A percentile compares a stretch with the other conserved stretches of the same genome.
These are phyloP conservation scores for Hyaloscypha bicolor DNA, from an alignment of 495 filamentous ascomycete genomes.

Conservation along the genomic window DNA sequence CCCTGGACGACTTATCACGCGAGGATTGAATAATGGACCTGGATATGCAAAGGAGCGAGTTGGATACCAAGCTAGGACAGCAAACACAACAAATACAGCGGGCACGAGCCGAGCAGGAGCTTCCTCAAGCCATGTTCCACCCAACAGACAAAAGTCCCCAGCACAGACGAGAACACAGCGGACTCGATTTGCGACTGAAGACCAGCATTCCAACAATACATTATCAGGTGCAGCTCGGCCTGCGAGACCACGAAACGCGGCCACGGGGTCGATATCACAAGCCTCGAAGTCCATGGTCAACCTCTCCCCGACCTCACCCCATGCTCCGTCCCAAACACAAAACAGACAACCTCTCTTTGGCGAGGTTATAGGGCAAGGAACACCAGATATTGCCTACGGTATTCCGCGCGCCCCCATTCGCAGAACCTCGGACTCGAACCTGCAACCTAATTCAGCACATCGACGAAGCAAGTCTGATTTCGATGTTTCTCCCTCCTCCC, in stretches of 20 bases:
- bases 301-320: constrained; percentile 37
- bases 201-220: constrained; percentile 47
- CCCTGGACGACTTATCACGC: constrained; percentile 13
- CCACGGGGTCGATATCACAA: constrained; percentile 37
- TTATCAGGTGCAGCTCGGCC: constrained; percentile 57
- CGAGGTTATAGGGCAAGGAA: constrained; percentile 48
- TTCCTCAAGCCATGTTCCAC: constrained; percentile 15
- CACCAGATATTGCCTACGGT: constrained; percentile 48
- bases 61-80: constrained; percentile 18
- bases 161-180: constrained; percentile 40
- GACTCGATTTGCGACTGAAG: constrained; percentile 41
- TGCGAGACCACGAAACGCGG: constrained; percentile 45
- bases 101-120: constrained; percentile 17
- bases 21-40: constrained; percentile 11
- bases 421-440: constrained; percentile 50
- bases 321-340: constrained; percentile 32
- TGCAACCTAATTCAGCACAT: constrained; percentile 39
- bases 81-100: constrained; percentile 8
- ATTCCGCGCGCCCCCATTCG: constrained; percentile 44
- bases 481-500: constrained; percentile 49
- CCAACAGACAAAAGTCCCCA: constrained; percentile 20
- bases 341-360: constrained; percentile 49
- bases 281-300: constrained; percentile 49
- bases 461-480: constrained; percentile 47
- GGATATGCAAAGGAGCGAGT: constrained; percentile 20